Evolutionary conservation across 352 stramenopile genomes (phyloP), one percentile per base, ranked within the genome.

Genomic region (Globisporangium recalcitrans): DNA sequence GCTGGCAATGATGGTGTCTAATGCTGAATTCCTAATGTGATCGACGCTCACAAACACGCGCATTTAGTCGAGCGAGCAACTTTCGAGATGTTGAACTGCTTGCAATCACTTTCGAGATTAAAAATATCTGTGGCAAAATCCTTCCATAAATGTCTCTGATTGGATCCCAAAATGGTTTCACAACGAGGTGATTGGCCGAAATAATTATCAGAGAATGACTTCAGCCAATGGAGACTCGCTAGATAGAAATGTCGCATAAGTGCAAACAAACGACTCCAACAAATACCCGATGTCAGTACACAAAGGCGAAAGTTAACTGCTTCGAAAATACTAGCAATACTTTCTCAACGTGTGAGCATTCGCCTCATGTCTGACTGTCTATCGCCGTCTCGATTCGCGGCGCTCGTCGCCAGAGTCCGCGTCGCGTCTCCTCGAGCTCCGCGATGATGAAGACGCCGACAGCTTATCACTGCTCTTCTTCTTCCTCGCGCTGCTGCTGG

Each of bases 381-480:
- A 59, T 36, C 53, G 13, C 22, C 34, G 32, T 59, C 56, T 54
- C 26, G 40, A 54, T 32, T 62, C 27, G 3, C 46, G 55, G 22
- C 40, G 38, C 26, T 62, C 55, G n/a, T 62, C 36, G 42, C 46
- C 40, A 14, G 42, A 53, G 6, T 40, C 49, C 11, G 24, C 47
- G n/a, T 60, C 46, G 5, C 46, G 47, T 27, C 26, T 48, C 24
- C 51, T 56, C 51, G 51, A 55, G 3, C 69, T 73, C 32, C 58
- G 63, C 3, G 63, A 68, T 26, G 59, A 71, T 16, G 27, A 13
- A 1, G 49, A 40, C 4, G 58, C 65, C 1, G 13, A n/a, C 36
- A 44, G 36, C 60, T 74, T 73, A 29, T 59, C 44, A 29, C 64
- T 75, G 44, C 67, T 77, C 1, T 58, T 59, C 27, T 58, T 64